These are phyloP conservation scores for Exophiala spinifera DNA, from an alignment of 2,329 filamentous ascomycete species.

Conservation along the genomic window DNA sequence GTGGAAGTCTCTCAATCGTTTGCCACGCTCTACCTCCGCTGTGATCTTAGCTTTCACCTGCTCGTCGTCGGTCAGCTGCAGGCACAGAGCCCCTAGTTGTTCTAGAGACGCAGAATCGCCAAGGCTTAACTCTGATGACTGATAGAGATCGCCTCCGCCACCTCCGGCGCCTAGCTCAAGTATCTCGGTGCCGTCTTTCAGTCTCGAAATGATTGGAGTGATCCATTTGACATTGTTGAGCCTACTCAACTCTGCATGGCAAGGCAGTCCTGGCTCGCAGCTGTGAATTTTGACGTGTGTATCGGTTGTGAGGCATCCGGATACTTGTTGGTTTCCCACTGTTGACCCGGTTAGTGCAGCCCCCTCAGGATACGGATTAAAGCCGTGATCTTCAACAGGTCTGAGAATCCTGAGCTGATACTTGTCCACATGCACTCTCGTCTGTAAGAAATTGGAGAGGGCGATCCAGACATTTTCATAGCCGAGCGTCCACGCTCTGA, in stretches of 20 bases:
- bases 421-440: constrained; percentile 74
- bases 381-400: constrained; percentile 52
- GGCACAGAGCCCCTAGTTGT: constrained; percentile 54
- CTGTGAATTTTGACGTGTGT: constrained; percentile 70
- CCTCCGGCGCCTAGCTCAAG: constrained; percentile 75
- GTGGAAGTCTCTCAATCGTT: constrained; percentile 34
- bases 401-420: constrained; percentile 75
- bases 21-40: constrained; percentile 34
- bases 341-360: constrained; percentile 69
- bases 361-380: constrained; percentile 53
- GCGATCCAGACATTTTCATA: constrained; percentile 93
- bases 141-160: constrained; percentile 70
- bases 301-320: constrained; percentile 69
- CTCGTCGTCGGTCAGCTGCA: constrained; percentile 34
- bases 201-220: constrained; percentile 69
- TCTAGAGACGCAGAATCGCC: constrained; percentile 48
- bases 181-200: constrained; percentile 59
- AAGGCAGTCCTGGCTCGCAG: constrained; percentile 67
- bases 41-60: constrained; percentile 32
- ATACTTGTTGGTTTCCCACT: constrained; percentile 67
- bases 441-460: constrained; percentile 66
- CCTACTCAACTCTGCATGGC: constrained; percentile 40
- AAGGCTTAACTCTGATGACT: constrained; percentile 63
- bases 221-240: constrained; percentile 66
- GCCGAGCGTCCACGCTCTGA: constrained; percentile 87